Base-by-base conservation (phyloP, 441 rosid species). In the Gossypium schwendimanii region DNA sequence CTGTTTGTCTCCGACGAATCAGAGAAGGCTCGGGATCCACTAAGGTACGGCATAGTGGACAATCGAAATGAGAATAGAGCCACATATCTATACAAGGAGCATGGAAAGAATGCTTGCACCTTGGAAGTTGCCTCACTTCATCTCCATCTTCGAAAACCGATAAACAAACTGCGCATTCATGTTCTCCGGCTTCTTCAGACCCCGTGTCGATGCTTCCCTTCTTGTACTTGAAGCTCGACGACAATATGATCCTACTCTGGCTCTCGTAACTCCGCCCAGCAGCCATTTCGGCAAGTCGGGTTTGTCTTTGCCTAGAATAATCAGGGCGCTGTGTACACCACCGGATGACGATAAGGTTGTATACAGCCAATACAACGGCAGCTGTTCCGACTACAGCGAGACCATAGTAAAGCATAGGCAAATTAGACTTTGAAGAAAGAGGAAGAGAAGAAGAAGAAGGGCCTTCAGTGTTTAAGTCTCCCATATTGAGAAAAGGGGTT, bases 321-420 rank as follows among this genome's bases (percentile, higher is more conserved):
- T 23, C 72, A 8, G 10, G 60, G 0, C 78, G 77, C 6, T 65
- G 65, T 0, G 74, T 45, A 79, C 91, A 84, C 83, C 86, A 83
- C 79, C 54, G 78, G 77, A 86, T 75, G 64, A 86, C 24, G 70
- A 85, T 67, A 39, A 84, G 77, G 69, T 84, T 87, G 78, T 81
- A 84, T 14, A 81, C 1, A 49, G 77, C 79, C 4, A 87, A 74
- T 3, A 79, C 67, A 3, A 83, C 0, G 23, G 84, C 87, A 0
- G 88, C 84, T 2, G 85, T 80, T 47, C 86, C 89, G 2, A 86
- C 79, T 2, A 87, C 83, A 6, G 72, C 73, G 0, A 87, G 79
- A 54, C 89, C 87, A 15, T 87, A 86, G 57, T 84, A 87, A 6
- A 83, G 71, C 85, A 84, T 86, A 71, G 84, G 78, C 59, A 85